Percentiles rank a stretch among this genome's conserved stretches.
phyloP scores from a whole-genome alignment of 2,329 filamentous ascomycete genomes.

The Leptosphaerulina australis region DNA sequence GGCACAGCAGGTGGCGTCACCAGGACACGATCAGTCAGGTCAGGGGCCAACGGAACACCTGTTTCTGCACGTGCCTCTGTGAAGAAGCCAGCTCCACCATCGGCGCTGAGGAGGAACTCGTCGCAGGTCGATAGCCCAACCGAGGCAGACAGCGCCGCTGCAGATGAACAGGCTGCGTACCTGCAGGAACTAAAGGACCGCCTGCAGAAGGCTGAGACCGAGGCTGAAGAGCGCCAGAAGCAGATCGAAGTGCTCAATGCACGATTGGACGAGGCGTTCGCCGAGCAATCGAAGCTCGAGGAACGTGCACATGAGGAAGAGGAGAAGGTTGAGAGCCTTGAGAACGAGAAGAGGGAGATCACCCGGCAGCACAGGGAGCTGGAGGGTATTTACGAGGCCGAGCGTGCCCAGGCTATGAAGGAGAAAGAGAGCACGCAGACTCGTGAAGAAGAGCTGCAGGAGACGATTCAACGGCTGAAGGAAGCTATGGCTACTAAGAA shows the following conservation, averaged over 20 bases:
- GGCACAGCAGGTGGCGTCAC: slow-evolving; percentile 37
- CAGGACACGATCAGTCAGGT: slow-evolving; percentile 42
- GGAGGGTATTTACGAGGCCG: slow-evolving; percentile 89
- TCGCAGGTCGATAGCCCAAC: slow-evolving; percentile 44
- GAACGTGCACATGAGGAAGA: slow-evolving; percentile 87
- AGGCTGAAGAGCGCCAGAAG: slow-evolving; percentile 80
- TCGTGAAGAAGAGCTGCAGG: slow-evolving; percentile 87
- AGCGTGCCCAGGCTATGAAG: slow-evolving; percentile 83
- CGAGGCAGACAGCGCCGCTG: slow-evolving; percentile 64
- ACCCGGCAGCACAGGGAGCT: slow-evolving; percentile 86
- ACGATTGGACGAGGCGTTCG: slow-evolving; percentile 80
- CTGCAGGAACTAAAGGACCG: slow-evolving; percentile 86
- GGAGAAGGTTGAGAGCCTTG: slow-evolving; percentile 78
- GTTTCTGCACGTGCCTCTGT: slow-evolving; percentile 49
- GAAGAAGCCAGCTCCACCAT: slow-evolving; percentile 44
- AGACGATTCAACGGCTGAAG: slow-evolving; percentile 88
- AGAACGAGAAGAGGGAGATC: slow-evolving; percentile 83
- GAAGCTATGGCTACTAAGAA: slow-evolving; percentile 82
- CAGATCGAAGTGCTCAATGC: slow-evolving; percentile 84
- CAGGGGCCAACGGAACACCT: slow-evolving; percentile 41
- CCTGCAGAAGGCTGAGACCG: slow-evolving; percentile 77
- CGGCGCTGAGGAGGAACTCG: slow-evolving; percentile 42
- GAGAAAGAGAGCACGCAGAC: slow-evolving; percentile 89
- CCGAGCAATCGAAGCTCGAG: slow-evolving; percentile 85
- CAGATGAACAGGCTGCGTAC: slow-evolving; percentile 77